Base-by-base conservation (phyloP, 2,329 filamentous ascomycete species). In the Stagonosporopsis chrysanthemi region DNA sequence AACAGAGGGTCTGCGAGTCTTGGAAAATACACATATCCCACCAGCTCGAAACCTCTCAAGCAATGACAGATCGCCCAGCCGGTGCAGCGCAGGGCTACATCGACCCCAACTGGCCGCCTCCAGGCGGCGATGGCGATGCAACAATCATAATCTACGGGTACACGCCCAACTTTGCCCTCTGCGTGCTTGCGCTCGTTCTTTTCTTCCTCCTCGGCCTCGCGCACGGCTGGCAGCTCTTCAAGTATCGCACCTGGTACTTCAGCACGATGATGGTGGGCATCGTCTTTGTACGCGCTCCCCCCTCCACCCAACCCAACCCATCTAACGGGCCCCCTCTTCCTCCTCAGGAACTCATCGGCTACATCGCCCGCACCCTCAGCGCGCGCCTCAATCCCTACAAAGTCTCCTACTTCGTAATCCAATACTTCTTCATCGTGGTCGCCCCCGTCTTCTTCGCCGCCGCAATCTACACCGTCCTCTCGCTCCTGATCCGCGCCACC, bases 391-490 rank as follows among this genome's bases (percentile, higher is more conserved):
- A 85, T 58, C 84, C 84, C 0, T 86, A 85, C 68, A 76, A 80
- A 58, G 76, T 85, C 15, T 72, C 81, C 35, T 86, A 80, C 75
- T 86, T 86, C 62, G 82, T 86, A 36, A 72, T 84, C 42, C 83
- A 85, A 66, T 86, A 86, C 75, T 86, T 86, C 77, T 84, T 84
- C 76, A 84, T 86, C 69, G 84, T 86, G 58, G 82, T 82, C 0
- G 84, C 84, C 0, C 84, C 84, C 1, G 84, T 86, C 35, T 84
- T 86, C 65, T 80, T 86, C 70, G 79, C 82, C 15, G 84, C 84
- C 0, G 79, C 80, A 0, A 82, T 86, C 46, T 86, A 86, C 75
- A 82, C 81, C n/a, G 75, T 84, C 43, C 75, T 86, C 6, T 81
- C 79, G 0, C 77, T 80, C 3, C 71, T 86, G 29, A 84, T 86